Evolutionary conservation across 164 flowering plant genomes (phyloP), one percentile per base, ranked within the genome.

Genomic region (Amborella trichopoda): DNA sequence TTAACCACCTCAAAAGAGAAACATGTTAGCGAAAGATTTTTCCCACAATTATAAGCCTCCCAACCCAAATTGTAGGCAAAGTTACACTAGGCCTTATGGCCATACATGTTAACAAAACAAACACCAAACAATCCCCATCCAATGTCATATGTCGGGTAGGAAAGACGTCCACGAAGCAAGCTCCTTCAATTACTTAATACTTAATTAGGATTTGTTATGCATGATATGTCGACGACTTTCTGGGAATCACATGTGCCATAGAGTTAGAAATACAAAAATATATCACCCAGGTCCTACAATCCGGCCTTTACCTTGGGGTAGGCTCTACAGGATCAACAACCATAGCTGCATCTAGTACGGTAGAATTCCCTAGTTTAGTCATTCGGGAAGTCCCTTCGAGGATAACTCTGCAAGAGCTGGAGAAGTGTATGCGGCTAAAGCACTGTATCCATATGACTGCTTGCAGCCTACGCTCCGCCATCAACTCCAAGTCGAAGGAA

Each of bases 401-500:
- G 37, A 46, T 28, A 38, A 46, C 36, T 46, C 50, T 37, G 40
- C 13, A 20, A 37, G 40, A 37, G 40, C 28, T 23, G 47, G 49
- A 46, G 37, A 46, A 46, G 49, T 23, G 34, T 46, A 34, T 46
- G 17, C 36, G 19, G 22, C 22, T 46, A 26, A 46, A 33, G 41
- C 41, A 48, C 41, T 14, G 26, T 48, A 48, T 33, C 41, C 41
- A 48, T 48, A 48, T 48, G 36, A 48, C 41, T 48, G 40, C 52
- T 48, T 32, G 52, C 52, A 40, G 36, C 40, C 40, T 48, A 37
- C 18, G 44, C 45, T 38, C 52, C 21, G 39, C 47, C 59, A 48
- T 55, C 52, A 52, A 55, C 48, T 46, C 52, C 59, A 55, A 55
- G 40, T 37, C 18, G 40, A 37, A 20, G 40, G 40, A 37, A 16